Percentiles rank a stretch among this genome's conserved stretches.
These are phyloP conservation scores for Mrakia blollopis DNA, from an alignment of 768 basidiomycete species.

Conservation along the genomic window DNA sequence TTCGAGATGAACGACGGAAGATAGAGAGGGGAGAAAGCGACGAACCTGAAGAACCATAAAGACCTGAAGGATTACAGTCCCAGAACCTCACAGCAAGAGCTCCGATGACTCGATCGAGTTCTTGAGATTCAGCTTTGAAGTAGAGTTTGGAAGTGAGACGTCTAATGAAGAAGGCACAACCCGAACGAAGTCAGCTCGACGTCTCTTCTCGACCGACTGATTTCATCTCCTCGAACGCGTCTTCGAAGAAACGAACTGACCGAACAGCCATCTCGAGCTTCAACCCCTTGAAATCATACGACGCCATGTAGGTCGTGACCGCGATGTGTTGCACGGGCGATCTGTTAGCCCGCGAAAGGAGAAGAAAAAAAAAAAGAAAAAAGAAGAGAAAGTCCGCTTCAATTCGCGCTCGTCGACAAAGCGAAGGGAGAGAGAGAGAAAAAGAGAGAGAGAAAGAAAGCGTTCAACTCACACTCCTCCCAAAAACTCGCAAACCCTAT, in stretches of 20 bases:
- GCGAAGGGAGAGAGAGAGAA: too few species aligned
- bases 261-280: constrained; percentile 86
- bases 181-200: background rate
- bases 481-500: constrained; percentile 95
- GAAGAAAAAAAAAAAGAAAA: background rate
- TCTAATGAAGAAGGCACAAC: constrained; percentile 46
- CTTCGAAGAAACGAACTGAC: constrained; percentile 51
- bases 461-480: constrained; percentile 71
- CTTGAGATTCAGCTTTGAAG: constrained; percentile 93
- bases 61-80: constrained; percentile 74
- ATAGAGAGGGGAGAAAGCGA: constrained; percentile 26
- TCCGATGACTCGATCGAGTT: constrained; percentile 92
- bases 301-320: constrained; percentile 34
- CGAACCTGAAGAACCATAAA: constrained; percentile 83
- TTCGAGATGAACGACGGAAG: background rate
- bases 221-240: background rate
- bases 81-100: constrained; percentile 85
- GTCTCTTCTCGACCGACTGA: background rate
- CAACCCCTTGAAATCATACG: constrained; percentile 78
- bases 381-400: background rate
- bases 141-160: constrained; percentile 85
- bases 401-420: background rate
- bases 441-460: too few species aligned
- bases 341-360: background rate
- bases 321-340: background rate